Conservation (phyloP, 2,329 filamentous ascomycete genomes). For the Alternaria sp. region DNA sequence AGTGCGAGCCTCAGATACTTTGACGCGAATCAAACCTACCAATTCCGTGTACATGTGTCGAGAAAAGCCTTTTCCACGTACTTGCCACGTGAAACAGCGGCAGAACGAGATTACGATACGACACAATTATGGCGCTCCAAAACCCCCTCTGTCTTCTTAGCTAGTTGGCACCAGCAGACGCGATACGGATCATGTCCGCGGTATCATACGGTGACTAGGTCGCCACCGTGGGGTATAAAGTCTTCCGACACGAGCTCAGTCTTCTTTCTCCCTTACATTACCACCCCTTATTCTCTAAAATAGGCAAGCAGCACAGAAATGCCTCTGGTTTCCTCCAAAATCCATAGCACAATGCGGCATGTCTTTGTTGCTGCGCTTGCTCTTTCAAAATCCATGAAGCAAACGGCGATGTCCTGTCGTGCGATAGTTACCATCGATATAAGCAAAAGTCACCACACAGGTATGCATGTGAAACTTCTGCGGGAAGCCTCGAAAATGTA, state of each 20-base stretch:
- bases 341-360: accelerated
- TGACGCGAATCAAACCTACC: not conserved
- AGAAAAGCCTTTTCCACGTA: not conserved
- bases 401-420: no score
- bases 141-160: no score
- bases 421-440: no score
- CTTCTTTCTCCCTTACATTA: no score
- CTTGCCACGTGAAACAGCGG: not conserved
- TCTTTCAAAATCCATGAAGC: no score
- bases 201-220: not conserved
- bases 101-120: accelerated
- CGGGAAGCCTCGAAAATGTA: not conserved
- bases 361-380: no score
- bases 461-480: accelerated
- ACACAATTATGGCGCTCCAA: not conserved
- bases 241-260: no score
- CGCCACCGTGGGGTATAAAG: no score
- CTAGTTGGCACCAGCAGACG: accelerated
- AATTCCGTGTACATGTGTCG: not conserved
- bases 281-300: no score
- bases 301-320: accelerated
- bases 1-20: not conserved
- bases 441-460: not conserved
- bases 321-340: not conserved
- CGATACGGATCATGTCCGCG: not conserved